A percentile compares a stretch with the other conserved stretches of the same genome.
Conservation (phyloP, 768 basidiomycete species). For the Tricholoma hemisulphureum region DNA sequence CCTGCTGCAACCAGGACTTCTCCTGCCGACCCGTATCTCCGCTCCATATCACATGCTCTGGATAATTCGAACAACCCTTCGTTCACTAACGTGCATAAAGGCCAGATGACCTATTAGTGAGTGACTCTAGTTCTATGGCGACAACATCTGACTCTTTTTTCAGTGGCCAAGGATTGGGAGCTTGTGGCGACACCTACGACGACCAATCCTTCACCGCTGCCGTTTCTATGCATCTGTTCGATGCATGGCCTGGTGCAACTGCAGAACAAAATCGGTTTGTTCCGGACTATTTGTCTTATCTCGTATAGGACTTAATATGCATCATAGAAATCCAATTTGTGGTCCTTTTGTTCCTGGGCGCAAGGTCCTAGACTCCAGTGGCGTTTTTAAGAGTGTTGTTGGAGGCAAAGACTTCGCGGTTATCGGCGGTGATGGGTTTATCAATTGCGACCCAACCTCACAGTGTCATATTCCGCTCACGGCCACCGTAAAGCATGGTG, state of each 20-base stretch:
- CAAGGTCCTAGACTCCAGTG: conserved; percentile 14
- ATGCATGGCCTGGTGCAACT: conserved; percentile 25
- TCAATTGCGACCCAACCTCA: conserved; percentile 17
- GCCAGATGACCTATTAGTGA: conserved; percentile 33
- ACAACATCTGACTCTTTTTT: conserved; percentile 6
- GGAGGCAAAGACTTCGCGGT: conserved; percentile 15
- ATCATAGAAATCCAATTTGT: conserved; percentile 27
- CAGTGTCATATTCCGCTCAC: conserved; percentile 24
- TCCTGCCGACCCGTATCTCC: conserved; percentile 26
- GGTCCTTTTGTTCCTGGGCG: conserved; percentile 30
- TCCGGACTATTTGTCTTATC: not conserved
- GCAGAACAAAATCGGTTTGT: conserved; percentile 26
- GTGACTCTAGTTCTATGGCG: conserved; percentile 5
- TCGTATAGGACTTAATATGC: not conserved
- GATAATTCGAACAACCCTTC: conserved; percentile 23
- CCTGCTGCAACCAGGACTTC: conserved; percentile 25
- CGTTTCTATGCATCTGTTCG: conserved; percentile 26
- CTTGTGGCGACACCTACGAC: conserved; percentile 31
- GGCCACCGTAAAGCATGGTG: conserved; percentile 24
- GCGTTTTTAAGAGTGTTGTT: conserved; percentile 22
- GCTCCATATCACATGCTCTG: conserved; percentile 26
- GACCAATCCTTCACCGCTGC: conserved; percentile 30
- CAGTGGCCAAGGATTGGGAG: conserved; percentile 29
- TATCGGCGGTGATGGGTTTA: conserved; percentile 29
- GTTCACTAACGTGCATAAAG: conserved; percentile 23